Percentiles rank a stretch among this genome's conserved stretches.
These are phyloP conservation scores for Sporothrix dimorphospora DNA, from an alignment of 2,329 filamentous ascomycete genomes.

Conservation along the genomic window DNA sequence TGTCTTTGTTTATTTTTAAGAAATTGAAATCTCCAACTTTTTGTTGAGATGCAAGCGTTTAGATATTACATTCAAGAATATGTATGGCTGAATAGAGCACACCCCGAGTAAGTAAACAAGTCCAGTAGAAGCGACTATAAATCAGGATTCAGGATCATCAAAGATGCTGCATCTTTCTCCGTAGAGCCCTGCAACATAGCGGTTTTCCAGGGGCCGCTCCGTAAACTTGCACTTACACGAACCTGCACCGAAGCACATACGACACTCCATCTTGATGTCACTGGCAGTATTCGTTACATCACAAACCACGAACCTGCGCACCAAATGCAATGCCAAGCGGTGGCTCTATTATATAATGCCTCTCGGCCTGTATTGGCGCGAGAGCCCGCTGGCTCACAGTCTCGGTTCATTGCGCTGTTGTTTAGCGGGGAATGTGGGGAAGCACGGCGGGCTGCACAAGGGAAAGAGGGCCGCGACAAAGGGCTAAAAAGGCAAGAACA, in stretches of 20 bases:
- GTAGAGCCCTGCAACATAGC: not conserved
- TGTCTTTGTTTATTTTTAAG: too few species aligned
- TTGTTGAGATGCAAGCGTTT: too few species aligned
- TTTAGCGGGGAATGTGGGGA: conserved; percentile 20
- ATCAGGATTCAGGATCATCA: too few species aligned
- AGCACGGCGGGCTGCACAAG: not conserved
- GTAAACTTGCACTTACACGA: not conserved
- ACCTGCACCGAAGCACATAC: not conserved
- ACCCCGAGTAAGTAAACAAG: too few species aligned
- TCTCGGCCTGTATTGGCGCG: conserved; percentile 19
- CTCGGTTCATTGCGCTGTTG: not conserved
- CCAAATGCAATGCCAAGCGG: not conserved
- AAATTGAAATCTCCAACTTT: too few species aligned
- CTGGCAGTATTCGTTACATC: not conserved
- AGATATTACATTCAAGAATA: too few species aligned
- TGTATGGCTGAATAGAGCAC: too few species aligned
- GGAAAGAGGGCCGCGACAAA: not conserved
- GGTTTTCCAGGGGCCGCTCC: not conserved
- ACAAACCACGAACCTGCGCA: not conserved
- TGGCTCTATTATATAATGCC: not conserved
- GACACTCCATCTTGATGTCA: not conserved
- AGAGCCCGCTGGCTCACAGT: not conserved
- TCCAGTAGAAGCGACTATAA: too few species aligned
- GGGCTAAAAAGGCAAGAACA: not conserved
- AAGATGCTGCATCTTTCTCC: too few species aligned